Evolutionary conservation across 768 basidiomycete genomes (phyloP).

Genomic region (Hygrophorus pudorinus): DNA sequence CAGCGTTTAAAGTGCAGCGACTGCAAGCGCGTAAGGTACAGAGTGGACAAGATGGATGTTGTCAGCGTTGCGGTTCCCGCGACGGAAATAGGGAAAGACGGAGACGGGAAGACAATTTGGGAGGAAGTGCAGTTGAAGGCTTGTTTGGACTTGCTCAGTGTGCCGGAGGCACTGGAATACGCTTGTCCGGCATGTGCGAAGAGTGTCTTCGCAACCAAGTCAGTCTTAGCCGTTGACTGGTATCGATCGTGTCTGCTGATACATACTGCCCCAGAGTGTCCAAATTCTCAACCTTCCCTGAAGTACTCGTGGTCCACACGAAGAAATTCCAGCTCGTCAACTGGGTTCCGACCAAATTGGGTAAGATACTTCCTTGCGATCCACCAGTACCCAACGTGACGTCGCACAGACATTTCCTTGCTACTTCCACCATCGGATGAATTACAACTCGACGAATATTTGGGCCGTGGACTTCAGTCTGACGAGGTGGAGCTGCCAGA

Average conservation of each 20-base stretch:
- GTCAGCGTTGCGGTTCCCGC: slow-evolving; percentile 78
- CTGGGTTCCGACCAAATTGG: slow-evolving; percentile 94
- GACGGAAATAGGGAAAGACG: slow-evolving; percentile 39
- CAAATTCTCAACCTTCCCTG: slow-evolving; percentile 79
- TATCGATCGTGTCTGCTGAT: background rate
- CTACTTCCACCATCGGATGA: slow-evolving; percentile 48
- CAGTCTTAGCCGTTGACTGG: slow-evolving; percentile 15
- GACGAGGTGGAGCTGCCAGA: slow-evolving; percentile 65
- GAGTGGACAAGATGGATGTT: slow-evolving; percentile 64
- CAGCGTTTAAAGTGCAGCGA: slow-evolving; percentile 76
- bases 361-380: slow-evolving; percentile 28
- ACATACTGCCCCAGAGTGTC: slow-evolving; percentile 39
- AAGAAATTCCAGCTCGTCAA: slow-evolving; percentile 93
- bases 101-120: slow-evolving; percentile 54
- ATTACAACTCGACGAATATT: slow-evolving; percentile 53
- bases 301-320: slow-evolving; percentile 80
- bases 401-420: slow-evolving; percentile 69
- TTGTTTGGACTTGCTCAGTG: slow-evolving; percentile 52
- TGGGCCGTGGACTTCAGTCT: slow-evolving; percentile 61
- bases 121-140: slow-evolving; percentile 47
- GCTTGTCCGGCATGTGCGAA: slow-evolving; percentile 65
- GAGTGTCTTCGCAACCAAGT: slow-evolving; percentile 68
- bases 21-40: slow-evolving; percentile 77
- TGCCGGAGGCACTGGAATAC: slow-evolving; percentile 68
- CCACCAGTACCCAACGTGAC: no score